Base-by-base conservation (phyloP, 345 rosid genomes). In the Reutealis trisperma region DNA sequence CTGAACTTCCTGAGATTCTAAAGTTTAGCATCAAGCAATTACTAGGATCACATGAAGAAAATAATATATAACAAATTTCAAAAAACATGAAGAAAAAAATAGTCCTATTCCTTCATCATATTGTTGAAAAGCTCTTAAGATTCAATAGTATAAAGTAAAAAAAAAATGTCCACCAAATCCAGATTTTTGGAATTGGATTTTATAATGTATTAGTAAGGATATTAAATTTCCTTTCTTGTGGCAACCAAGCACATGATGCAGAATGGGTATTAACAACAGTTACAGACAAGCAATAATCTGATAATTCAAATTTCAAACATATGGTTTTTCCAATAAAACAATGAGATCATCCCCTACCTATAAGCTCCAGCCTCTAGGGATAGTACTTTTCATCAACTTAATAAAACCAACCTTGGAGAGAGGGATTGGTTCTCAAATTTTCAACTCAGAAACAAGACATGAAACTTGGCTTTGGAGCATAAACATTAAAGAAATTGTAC, bases 351-450 rank as follows among this genome's bases (percentile, higher is more conserved):
- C 21, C 10, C 51, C 51, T 34, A 47, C 37, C 18, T 42, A 71
- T 71, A 57, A 37, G 63, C 65, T 57, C 74, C 57, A 71, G 51
- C 13, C 65, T 57, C 74, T 71, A 57, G 32, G n/a, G 22, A 25
- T 59, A 58, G 2, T n/a, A 66, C 27, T 41, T n/a, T 42, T 66
- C 51, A 41, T 44, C 49, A 65, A 47, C 34, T 68, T 24, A 64
- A 5, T 13, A 19, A n/a, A 42, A n/a, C 49, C 37, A 68, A 49
- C 15, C 11, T 13, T 21, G 18, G 60, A 70, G 12, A 70, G 45
- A 32, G 61, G 5, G 63, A 24, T 70, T 69, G 12, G 16, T 19
- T 51, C 60, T 30, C 58, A 68, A 49, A 13, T 68, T 49, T 32
- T 59, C 51, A 58, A 58, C 54, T 41, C 67, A 72, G 63, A 42